Evolutionary conservation across 108 stramenopile genomes (phyloP), one percentile per base, ranked within the genome.

Genomic region (Bacterosira constricta): DNA sequence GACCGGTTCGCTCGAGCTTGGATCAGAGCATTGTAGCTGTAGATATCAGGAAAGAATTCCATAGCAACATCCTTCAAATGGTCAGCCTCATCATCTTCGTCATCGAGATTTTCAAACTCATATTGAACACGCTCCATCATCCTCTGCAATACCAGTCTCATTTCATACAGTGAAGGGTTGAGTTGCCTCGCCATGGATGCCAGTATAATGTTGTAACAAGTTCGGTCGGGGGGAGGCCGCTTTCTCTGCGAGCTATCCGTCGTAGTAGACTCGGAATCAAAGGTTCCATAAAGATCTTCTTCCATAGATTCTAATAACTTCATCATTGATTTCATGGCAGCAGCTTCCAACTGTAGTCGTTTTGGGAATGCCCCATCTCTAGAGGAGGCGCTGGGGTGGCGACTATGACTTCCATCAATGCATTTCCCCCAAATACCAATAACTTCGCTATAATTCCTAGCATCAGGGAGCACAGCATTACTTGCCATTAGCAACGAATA

Each of bases 261-360:
- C 26, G n/a, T 50, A 20, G 12, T 18, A 46, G 9, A 7, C 44
- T 42, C 49, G 8, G 21, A 32, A 23, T 13, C 2, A 53, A 61
- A 61, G 34, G 56, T 45, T 41, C 45, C 58, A 62, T 75, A 75
- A 37, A 75, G 47, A 51, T 53, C 74, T 41, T 67, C 66, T 53
- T 75, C 74, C 74, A 75, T 75, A n/a, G 74, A 67, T 66, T 75
- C 66, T 17, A 75, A 30, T n/a, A 75, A 67, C n/a, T 75, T 59
- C 66, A 67, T 66, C 51, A 75, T 75, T n/a, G 58, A 58, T 31
- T 67, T 75, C 66, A 67, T 61, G 6, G 74, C 66, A 29, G 50
- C 52, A 31, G 65, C 65, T 61, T 75, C 74, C 47, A 75, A 25
- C 30, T 41, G 44, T 3, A 75, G 17, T 54, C 65, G 65, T 42